phyloP scores from a whole-genome alignment of 2,329 filamentous ascomycete species.

The Pseudocercospora musae region DNA sequence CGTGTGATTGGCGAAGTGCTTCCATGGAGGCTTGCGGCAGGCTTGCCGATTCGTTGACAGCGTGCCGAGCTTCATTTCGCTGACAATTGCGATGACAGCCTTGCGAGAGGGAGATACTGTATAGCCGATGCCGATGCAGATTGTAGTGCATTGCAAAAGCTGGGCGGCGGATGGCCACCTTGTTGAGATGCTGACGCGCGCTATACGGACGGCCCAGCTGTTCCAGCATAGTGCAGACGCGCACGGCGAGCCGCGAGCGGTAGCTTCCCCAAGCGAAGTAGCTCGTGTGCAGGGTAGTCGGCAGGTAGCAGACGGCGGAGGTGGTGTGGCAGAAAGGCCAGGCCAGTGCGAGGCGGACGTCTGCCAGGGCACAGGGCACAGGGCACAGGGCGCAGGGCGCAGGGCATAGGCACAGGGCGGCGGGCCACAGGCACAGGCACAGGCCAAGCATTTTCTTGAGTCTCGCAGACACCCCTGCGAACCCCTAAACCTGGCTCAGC shows the following conservation, averaged over 20 bases:
- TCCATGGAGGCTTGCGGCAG: not conserved
- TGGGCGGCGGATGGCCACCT: conserved; percentile 10
- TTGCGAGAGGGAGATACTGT: not conserved
- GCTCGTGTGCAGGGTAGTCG: not conserved
- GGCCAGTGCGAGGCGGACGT: not conserved
- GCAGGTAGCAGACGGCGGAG: not conserved
- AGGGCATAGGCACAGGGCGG: no score
- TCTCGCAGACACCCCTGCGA: not conserved
- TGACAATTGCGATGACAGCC: not conserved
- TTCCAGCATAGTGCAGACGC: not conserved
- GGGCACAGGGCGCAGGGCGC: no score
- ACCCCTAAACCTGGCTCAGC: conserved; percentile 2
- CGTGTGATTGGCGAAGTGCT: not conserved
- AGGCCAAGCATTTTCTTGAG: not conserved
- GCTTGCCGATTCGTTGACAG: conserved; percentile 2
- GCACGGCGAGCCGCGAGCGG: not conserved
- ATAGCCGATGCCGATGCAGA: not conserved
- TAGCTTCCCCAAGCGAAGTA: conserved; percentile 5
- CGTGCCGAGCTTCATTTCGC: conserved; percentile 12
- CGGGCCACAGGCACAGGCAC: no score
- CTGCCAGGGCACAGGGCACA: no score
- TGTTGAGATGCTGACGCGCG: no score
- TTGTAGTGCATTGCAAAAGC: conserved; percentile 4
- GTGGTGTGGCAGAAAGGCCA: not conserved
- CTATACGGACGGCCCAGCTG: not conserved